These are phyloP conservation scores for Rachicladosporium sp. DNA, from an alignment of 2,329 filamentous ascomycete genomes.

Conservation along the genomic window DNA sequence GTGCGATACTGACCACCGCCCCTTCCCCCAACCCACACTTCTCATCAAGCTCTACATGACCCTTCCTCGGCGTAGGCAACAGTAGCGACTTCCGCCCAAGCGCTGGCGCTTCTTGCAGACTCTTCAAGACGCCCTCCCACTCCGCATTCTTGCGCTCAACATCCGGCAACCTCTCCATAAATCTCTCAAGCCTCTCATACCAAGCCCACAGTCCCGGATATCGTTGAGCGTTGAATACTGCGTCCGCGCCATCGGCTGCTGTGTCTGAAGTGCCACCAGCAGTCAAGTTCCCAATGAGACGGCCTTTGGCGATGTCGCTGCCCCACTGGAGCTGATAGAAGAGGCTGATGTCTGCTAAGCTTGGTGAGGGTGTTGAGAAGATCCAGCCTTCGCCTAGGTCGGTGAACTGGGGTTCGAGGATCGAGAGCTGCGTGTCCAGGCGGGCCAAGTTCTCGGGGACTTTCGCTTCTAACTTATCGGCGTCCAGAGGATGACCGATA, in stretches of 20 bases:
- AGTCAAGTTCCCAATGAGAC: slow-evolving; percentile 24
- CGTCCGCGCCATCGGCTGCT: slow-evolving; percentile 9
- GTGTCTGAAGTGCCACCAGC: slow-evolving; percentile 22
- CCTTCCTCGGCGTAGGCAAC: slow-evolving; percentile 20
- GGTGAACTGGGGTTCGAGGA: slow-evolving; percentile 26
- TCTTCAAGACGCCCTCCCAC: slow-evolving; percentile 14
- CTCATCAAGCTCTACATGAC: slow-evolving; percentile 18
- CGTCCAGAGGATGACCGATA: slow-evolving; percentile 27
- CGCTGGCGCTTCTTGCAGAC: slow-evolving; percentile 15
- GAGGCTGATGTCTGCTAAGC: slow-evolving; percentile 25
- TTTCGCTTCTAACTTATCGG: slow-evolving; percentile 28
- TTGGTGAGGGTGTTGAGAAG: slow-evolving; percentile 23
- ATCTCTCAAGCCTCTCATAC: slow-evolving; percentile 23
- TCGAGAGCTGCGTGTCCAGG: slow-evolving; percentile 26
- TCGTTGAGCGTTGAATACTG: slow-evolving; percentile 26
- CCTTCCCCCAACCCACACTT: slow-evolving; percentile 22
- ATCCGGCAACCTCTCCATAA: slow-evolving; percentile 13
- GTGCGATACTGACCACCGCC: slow-evolving; percentile 22
- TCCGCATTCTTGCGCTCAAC: slow-evolving; percentile 13
- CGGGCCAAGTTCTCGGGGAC: slow-evolving; percentile 25
- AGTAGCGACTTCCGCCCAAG: slow-evolving; percentile 9
- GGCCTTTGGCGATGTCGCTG: slow-evolving; percentile 25
- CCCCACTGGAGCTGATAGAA: slow-evolving; percentile 30
- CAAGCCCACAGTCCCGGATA: slow-evolving; percentile 26
- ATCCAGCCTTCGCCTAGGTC: slow-evolving; percentile 21